Evolutionary conservation across 495 filamentous ascomycete genomes (phyloP), one percentile per base, ranked within the genome.

Genomic region (Xylaria bambusicola): DNA sequence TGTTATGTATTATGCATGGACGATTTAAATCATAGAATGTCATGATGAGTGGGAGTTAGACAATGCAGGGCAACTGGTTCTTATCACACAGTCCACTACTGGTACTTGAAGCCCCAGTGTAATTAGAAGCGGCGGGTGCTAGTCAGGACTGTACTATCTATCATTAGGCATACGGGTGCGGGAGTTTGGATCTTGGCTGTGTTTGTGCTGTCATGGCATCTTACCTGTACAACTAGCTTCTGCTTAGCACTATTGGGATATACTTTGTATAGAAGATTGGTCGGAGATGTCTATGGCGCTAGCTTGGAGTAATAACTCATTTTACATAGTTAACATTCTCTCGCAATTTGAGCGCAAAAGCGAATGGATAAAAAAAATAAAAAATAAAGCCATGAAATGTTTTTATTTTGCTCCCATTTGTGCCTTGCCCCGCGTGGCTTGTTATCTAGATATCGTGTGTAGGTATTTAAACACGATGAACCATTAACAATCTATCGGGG

Each of bases 1-100:
- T 38, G n/a, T 60, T 53, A 59, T 59, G 56, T 46, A 56, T 61
- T 54, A 61, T 35, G 58, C 44, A 54, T 61, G 58, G 17, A 61
- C 45, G 58, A 61, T 49, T 55, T 50, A 17, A 33, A 46, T 38
- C 33, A 49, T 61, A 45, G 51, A 50, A 47, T 17, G 23, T 52
- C 57, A 51, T 26, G 48, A 59, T 15, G 15, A 52, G 38, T 60
- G 35, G 38, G 40, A 54, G 38, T 53, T 60, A 47, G 57, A 60
- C 49, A 35, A 21, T 17, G 57, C 29, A 47, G 48, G 49, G 49
- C 48, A 33, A 60, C 48, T 45, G 56, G 48, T 59, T 52, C 47
- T 18, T 9, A 33, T 21, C 46, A 41, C 15, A 21, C 36, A 44
- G 36, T 23, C 23, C 36, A 41, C 23, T 31, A 17, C 56, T 33